phyloP scores from a whole-genome alignment of 2,329 filamentous ascomycete genomes.

The Microdochium nivale region DNA sequence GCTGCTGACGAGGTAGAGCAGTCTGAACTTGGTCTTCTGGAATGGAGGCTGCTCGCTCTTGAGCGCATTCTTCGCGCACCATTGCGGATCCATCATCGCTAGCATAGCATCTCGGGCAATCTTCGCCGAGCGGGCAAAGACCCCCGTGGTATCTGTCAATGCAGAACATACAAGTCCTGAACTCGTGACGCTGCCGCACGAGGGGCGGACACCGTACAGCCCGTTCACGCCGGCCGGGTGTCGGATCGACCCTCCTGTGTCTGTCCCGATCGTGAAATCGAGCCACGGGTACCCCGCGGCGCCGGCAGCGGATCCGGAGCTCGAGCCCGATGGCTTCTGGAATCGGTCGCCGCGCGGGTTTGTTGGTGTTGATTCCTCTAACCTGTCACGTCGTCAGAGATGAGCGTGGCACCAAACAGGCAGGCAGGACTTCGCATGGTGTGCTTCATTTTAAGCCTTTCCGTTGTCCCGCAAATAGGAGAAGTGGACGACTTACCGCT shows the following conservation, averaged over 20 bases:
- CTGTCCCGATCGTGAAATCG: conserved; percentile 7
- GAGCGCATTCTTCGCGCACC: neutral
- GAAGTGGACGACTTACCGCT: conserved; percentile 4
- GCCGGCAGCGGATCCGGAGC: conserved; percentile 8
- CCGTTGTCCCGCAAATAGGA: neutral
- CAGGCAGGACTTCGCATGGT: neutral
- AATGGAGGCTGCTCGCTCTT: neutral
- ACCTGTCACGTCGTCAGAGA: neutral
- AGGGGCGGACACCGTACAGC: neutral
- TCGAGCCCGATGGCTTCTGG: conserved; percentile 9
- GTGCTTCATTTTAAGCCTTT: neutral
- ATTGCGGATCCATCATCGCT: conserved; percentile 2
- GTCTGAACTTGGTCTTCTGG: conserved; percentile 1
- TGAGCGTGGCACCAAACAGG: neutral
- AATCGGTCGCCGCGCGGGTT: conserved; percentile 11
- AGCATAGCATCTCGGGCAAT: conserved; percentile 3
- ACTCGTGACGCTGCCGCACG: conserved; percentile 2
- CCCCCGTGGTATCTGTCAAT: conserved; percentile 6
- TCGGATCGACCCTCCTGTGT: neutral
- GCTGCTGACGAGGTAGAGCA: conserved; percentile 8
- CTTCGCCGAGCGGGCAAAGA: conserved; percentile 8
- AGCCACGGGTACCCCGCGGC: conserved; percentile 10
- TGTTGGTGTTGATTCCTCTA: conserved; percentile 9
- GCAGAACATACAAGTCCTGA: conserved; percentile 3
- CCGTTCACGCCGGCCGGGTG: neutral